Conservation (phyloP, 1,284 basidiomycete species). For the Trichosporon faecale region DNA sequence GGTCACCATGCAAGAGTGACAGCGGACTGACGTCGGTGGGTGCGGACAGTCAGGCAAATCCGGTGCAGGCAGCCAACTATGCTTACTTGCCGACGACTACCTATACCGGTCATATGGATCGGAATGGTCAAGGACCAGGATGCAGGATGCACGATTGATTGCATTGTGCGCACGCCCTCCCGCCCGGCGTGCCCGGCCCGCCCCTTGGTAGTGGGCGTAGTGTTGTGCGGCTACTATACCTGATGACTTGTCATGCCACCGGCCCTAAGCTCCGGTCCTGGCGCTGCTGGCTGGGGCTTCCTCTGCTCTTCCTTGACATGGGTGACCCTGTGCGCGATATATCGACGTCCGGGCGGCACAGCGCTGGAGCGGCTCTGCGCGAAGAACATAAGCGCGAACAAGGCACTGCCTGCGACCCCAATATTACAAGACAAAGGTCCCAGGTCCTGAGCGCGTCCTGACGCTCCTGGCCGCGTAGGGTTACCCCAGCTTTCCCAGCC, state of each 20-base stretch:
- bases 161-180: not conserved
- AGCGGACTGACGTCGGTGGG: not conserved
- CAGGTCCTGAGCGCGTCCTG: not conserved
- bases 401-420: constrained; percentile 7
- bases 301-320: not conserved
- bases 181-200: not conserved
- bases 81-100: constrained; percentile 1
- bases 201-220: not conserved
- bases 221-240: not conserved
- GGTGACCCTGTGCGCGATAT: not conserved
- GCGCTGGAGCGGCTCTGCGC: not conserved
- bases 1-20: not conserved
- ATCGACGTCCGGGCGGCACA: not conserved
- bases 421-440: not conserved
- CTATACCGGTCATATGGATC: not conserved
- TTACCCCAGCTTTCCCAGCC: not conserved
- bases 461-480: constrained; percentile 9
- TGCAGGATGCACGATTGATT: not conserved
- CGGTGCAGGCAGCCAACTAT: not conserved
- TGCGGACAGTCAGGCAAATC: not conserved
- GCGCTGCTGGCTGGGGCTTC: not conserved
- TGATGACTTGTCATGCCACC: not conserved
- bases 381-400: constrained; percentile 3
- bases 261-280: not conserved
- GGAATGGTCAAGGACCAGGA: not conserved